These are phyloP conservation scores for Starmerella potacharoeniae DNA, from an alignment of 805 yeast genomes.

Conservation along the genomic window DNA sequence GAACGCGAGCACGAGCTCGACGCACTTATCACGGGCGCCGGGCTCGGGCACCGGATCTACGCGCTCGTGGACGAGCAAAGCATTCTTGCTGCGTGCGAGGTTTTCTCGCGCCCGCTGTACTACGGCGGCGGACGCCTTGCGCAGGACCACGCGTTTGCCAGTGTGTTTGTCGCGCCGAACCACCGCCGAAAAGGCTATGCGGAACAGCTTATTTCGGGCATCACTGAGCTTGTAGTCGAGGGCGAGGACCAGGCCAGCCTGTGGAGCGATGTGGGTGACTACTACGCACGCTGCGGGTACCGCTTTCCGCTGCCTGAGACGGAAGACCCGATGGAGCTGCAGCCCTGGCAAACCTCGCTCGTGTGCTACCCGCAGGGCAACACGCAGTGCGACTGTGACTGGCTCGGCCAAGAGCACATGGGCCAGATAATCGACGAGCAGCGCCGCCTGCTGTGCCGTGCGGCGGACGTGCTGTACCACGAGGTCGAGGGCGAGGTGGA, in stretches of 20 bases:
- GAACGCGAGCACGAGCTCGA: slow-evolving; percentile 5
- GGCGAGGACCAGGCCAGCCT: slow-evolving; percentile 8
- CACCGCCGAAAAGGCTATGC: slow-evolving; percentile 8
- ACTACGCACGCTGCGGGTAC: slow-evolving; percentile 12
- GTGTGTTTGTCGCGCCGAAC: slow-evolving; percentile 9
- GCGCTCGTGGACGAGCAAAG: slow-evolving; percentile 1
- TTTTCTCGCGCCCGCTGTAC: slow-evolving; percentile 15
- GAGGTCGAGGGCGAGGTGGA: slow-evolving; percentile 8
- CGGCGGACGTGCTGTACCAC: slow-evolving; percentile 4
- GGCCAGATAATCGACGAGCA: slow-evolving; percentile 10
- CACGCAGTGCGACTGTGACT: neutral
- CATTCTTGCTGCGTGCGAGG: slow-evolving; percentile 15
- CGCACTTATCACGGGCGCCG: neutral
- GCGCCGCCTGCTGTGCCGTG: slow-evolving; percentile 4
- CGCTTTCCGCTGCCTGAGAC: slow-evolving; percentile 5
- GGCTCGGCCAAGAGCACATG: neutral
- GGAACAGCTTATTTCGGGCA: neutral
- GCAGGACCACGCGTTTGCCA: slow-evolving; percentile 10
- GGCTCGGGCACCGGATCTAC: slow-evolving; percentile 6
- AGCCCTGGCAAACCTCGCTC: neutral
- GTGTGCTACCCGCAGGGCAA: neutral
- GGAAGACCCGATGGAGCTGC: neutral
- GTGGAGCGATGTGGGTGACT: slow-evolving; percentile 19
- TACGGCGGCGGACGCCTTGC: slow-evolving; percentile 4
- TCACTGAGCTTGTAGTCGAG: neutral